Conservation (phyloP, 345 rosid genomes). For the Lenwebbia sp. region DNA sequence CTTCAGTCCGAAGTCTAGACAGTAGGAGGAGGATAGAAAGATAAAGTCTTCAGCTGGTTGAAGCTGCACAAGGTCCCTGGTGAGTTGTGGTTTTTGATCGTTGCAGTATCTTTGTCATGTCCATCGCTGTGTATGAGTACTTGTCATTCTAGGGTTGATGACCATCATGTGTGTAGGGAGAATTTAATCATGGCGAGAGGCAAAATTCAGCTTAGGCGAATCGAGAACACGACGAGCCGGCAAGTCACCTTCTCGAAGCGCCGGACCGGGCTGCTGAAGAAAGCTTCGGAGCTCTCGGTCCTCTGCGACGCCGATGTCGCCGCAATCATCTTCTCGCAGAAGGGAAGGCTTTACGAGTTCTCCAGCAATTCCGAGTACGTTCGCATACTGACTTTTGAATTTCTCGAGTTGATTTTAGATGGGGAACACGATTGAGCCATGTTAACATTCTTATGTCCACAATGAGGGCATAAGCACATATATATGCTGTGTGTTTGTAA, state of each 20-base stretch:
- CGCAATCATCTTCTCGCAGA: conserved; percentile 2
- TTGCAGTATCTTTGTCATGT: background rate
- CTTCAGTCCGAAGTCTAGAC: background rate
- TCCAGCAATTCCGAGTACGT: background rate
- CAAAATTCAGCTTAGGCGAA: conserved; percentile 4
- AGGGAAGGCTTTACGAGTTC: conserved; percentile 2
- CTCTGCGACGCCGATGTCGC: conserved; percentile 4
- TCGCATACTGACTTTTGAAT: background rate
- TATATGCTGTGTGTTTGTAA: background rate
- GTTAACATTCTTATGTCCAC: background rate
- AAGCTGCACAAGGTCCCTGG: background rate
- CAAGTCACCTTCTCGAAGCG: conserved; percentile 9
- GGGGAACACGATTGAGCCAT: background rate
- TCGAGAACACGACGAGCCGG: conserved; percentile 1
- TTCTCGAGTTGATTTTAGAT: background rate
- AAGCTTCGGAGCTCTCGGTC: conserved; percentile 3
- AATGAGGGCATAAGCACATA: background rate
- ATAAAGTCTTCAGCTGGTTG: background rate
- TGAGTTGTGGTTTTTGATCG: background rate
- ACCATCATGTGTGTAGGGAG: background rate
- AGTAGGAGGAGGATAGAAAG: background rate
- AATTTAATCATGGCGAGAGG: conserved; percentile 2
- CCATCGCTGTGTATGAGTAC: background rate
- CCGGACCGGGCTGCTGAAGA: conserved; percentile 5
- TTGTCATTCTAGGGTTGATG: background rate